Evolutionary conservation across 2,329 filamentous ascomycete genomes (phyloP).

Genomic region (Aspergillus texensis): DNA sequence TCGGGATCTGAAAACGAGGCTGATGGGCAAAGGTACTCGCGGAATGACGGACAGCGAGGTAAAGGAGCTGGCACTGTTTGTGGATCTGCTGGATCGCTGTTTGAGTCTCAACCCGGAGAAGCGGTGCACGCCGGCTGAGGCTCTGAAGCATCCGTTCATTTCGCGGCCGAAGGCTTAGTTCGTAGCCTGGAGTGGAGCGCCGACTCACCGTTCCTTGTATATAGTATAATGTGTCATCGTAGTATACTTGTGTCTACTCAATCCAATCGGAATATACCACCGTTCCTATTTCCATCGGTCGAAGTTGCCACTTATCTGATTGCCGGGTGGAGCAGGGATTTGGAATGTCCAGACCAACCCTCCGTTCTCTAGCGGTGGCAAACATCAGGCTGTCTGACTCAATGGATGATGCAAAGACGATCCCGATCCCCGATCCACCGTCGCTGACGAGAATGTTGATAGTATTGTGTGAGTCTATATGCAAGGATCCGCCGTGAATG

Average conservation of each 20-base stretch:
- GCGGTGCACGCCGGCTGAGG: slow-evolving; percentile 82
- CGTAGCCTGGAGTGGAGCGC: neutral
- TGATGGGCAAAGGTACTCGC: slow-evolving; percentile 70
- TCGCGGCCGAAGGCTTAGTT: slow-evolving; percentile 43
- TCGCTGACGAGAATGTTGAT: neutral
- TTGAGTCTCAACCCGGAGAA: slow-evolving; percentile 90
- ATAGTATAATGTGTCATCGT: slow-evolving; percentile 17
- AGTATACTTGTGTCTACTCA: neutral
- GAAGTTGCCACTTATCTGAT: slow-evolving; percentile 1
- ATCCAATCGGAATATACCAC: neutral
- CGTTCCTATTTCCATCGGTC: neutral
- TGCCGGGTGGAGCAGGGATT: neutral
- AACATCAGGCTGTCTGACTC: neutral
- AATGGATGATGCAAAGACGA: slow-evolving; percentile 4
- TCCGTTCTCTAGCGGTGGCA: neutral
- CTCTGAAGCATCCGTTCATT: slow-evolving; percentile 88
- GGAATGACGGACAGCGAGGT: slow-evolving; percentile 74
- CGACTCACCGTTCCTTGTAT: slow-evolving; percentile 6
- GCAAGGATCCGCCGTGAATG: neutral
- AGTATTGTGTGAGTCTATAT: neutral
- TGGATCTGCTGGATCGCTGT: slow-evolving; percentile 86
- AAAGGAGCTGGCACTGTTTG: slow-evolving; percentile 79
- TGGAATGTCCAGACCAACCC: neutral
- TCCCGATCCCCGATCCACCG: neutral
- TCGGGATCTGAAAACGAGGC: slow-evolving; percentile 77